Percentiles rank a stretch among this genome's conserved stretches.
Evolutionary conservation across 208 protist genomes (phyloP).

Genomic region (Leptomonas seymouri): DNA sequence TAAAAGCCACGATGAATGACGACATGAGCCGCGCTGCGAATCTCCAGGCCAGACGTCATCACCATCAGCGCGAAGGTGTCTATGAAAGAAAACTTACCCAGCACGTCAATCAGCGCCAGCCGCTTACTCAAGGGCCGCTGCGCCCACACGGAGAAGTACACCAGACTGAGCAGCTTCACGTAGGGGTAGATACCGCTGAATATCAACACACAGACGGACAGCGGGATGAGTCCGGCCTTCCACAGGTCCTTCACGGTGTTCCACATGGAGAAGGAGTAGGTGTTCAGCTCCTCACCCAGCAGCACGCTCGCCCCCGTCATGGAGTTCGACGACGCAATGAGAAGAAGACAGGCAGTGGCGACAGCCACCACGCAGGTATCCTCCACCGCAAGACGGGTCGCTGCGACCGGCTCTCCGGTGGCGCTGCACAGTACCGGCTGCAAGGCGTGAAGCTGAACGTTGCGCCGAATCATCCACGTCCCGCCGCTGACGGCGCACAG

Average conservation of each 20-base stretch:
- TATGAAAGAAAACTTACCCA: constrained; percentile 95
- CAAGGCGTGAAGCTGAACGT: constrained; percentile 17
- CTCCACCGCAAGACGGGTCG: constrained; percentile 41
- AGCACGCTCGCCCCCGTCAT: constrained; percentile 56
- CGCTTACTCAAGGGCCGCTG: constrained; percentile 42
- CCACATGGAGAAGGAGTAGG: constrained; percentile 85
- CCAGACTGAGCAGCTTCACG: constrained; percentile 87
- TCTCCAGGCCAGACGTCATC: constrained; percentile 89
- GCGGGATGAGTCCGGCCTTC: constrained; percentile 69
- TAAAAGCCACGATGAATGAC: constrained; percentile 54
- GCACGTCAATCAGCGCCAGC: constrained; percentile 80
- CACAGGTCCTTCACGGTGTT: constrained; percentile 89
- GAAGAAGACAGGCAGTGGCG: constrained; percentile 25
- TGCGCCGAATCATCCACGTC: constrained; percentile 16
- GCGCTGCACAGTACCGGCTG: constrained; percentile 19
- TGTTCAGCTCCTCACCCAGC: constrained; percentile 41
- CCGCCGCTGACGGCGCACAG: neutral
- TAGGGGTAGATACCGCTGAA: constrained; percentile 97
- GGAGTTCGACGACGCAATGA: constrained; percentile 62
- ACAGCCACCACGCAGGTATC: constrained; percentile 43
- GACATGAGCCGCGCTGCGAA: constrained; percentile 48
- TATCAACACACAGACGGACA: constrained; percentile 87
- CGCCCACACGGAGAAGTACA: constrained; percentile 58
- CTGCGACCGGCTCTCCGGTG: constrained; percentile 24
- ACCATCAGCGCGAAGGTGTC: constrained; percentile 94